Conservation (phyloP, 1,139 yeast genomes). For the Candida tetrigidarum region DNA sequence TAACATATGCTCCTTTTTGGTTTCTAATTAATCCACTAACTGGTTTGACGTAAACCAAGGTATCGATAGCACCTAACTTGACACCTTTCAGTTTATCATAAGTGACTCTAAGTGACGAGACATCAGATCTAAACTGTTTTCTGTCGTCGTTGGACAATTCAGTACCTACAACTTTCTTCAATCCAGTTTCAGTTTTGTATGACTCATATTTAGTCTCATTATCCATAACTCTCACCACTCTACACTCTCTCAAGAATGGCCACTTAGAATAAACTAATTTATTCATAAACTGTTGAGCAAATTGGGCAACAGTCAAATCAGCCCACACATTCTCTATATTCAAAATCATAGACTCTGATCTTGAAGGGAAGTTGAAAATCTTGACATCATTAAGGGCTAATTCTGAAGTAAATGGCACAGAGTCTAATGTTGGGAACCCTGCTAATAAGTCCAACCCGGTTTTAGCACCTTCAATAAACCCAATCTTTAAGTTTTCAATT, state of each 20-base stretch:
- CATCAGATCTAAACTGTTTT: slow-evolving; percentile 41
- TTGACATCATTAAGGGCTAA: slow-evolving; percentile 66
- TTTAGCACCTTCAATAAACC: slow-evolving; percentile 69
- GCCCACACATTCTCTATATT: slow-evolving; percentile 56
- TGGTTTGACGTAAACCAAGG: slow-evolving; percentile 68
- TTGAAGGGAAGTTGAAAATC: slow-evolving; percentile 85
- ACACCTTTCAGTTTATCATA: slow-evolving; percentile 57
- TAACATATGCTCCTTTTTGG: slow-evolving; percentile 75
- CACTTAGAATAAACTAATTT: slow-evolving; percentile 75
- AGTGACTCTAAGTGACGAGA: slow-evolving; percentile 16
- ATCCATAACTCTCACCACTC: slow-evolving; percentile 67
- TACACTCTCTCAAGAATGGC: slow-evolving; percentile 89
- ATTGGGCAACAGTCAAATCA: slow-evolving; percentile 53
- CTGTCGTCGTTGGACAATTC: slow-evolving; percentile 45
- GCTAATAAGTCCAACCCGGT: slow-evolving; percentile 75
- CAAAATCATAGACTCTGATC: slow-evolving; percentile 80
- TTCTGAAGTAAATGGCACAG: slow-evolving; percentile 61
- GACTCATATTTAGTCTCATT: slow-evolving; percentile 50
- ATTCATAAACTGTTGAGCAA: slow-evolving; percentile 62
- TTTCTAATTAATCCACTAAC: slow-evolving; percentile 81
- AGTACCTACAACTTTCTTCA: slow-evolving; percentile 40
- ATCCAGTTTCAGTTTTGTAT: slow-evolving; percentile 31
- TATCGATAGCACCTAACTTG: slow-evolving; percentile 53
- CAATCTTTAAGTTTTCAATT: slow-evolving; percentile 54
- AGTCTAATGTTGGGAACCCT: slow-evolving; percentile 85